Percentiles rank a stretch among this genome's conserved stretches.
Conservation (phyloP, 306 rosid genomes). For the Macrotyloma uniflorum region DNA sequence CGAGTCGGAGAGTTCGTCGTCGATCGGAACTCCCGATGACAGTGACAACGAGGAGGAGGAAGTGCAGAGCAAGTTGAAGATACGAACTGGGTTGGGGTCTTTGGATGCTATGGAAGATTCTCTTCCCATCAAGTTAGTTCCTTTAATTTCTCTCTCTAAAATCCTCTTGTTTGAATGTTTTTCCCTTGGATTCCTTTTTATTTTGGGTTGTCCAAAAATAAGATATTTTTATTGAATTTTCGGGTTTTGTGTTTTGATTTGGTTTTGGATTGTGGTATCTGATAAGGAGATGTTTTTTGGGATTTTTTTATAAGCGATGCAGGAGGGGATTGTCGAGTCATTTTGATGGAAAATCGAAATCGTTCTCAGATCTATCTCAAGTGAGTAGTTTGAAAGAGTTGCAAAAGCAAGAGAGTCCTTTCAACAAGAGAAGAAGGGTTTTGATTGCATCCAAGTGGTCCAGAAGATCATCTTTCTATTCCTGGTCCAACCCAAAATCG, state of each 20-base stretch:
- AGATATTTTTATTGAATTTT: background rate
- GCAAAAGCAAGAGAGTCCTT: constrained; percentile 73
- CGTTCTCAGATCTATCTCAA: constrained; percentile 71
- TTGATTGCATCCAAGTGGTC: constrained; percentile 73
- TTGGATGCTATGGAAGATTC: constrained; percentile 71
- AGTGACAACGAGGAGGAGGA: constrained; percentile 60
- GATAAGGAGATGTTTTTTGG: background rate
- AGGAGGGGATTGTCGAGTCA: constrained; percentile 90
- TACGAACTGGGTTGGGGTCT: constrained; percentile 51
- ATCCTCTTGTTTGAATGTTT: background rate
- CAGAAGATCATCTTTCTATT: constrained; percentile 67
- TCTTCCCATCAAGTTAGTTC: constrained; percentile 86
- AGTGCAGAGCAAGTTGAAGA: constrained; percentile 56
- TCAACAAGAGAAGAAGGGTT: constrained; percentile 82
- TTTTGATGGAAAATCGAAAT: constrained; percentile 88
- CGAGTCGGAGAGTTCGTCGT: constrained; percentile 65
- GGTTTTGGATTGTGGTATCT: background rate
- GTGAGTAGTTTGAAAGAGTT: constrained; percentile 58
- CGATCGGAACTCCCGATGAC: constrained; percentile 83
- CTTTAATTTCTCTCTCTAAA: background rate
- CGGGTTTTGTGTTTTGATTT: background rate
- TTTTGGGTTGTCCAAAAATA: background rate
- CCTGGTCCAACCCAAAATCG: constrained; percentile 77
- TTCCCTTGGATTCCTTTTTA: background rate
- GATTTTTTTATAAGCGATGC: constrained; percentile 28